A percentile compares a stretch with the other conserved stretches of the same genome.
Evolutionary conservation across 495 filamentous ascomycete species (phyloP).

Genomic region (Aspergillus hancockii): DNA sequence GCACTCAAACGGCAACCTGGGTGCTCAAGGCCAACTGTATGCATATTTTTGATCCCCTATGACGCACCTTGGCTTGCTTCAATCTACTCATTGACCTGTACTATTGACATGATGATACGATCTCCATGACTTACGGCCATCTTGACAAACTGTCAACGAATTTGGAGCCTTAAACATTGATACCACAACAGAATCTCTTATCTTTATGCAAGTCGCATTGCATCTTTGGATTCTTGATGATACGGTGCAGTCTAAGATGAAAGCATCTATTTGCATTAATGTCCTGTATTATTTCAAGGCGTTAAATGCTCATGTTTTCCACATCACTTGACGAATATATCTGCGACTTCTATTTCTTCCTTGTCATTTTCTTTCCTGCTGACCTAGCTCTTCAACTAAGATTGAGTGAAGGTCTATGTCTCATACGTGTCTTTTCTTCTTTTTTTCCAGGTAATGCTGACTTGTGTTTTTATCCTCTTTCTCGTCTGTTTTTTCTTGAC

Average conservation of each 20-base stretch:
- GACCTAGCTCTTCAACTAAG: background rate
- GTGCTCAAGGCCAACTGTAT: conserved; percentile 32
- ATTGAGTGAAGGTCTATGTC: conserved; percentile 7
- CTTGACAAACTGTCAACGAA: conserved; percentile 36
- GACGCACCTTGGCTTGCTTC: conserved; percentile 15
- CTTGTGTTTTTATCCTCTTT: conserved; percentile 32
- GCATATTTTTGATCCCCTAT: conserved; percentile 33
- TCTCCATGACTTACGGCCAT: conserved; percentile 48
- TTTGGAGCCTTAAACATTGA: conserved; percentile 29
- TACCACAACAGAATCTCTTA: conserved; percentile 34
- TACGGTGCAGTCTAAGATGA: conserved; percentile 19
- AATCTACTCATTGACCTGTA: conserved; percentile 37
- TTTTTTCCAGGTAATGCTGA: conserved; percentile 16
- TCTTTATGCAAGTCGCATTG: conserved; percentile 27
- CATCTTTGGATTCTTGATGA: conserved; percentile 27
- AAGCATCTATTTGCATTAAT: conserved; percentile 19
- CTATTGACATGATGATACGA: conserved; percentile 48
- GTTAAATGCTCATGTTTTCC: conserved; percentile 18
- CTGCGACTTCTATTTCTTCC: background rate
- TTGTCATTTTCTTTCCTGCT: background rate
- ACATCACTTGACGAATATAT: conserved; percentile 14
- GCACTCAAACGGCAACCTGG: conserved; percentile 29
- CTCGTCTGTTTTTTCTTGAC: conserved; percentile 17
- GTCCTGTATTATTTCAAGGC: conserved; percentile 28
- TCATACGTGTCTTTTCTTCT: conserved; percentile 12